Conservation (phyloP, 1,284 basidiomycete species). For the Abortiporus biennis region DNA sequence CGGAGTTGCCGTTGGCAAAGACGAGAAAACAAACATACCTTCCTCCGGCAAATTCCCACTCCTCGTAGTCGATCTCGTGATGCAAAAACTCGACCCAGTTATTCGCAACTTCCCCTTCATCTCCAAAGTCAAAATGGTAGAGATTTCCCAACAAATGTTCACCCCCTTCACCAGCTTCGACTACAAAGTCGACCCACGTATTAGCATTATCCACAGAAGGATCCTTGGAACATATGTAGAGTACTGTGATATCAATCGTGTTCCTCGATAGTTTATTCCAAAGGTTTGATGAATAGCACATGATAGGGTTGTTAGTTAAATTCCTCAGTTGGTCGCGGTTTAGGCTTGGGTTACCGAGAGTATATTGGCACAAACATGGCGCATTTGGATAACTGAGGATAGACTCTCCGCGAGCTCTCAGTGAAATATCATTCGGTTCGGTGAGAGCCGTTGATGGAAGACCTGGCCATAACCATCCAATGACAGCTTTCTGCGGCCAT, state of each 20-base stretch:
- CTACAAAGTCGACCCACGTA: slow-evolving; percentile 1
- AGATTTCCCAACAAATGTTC: slow-evolving; percentile 10
- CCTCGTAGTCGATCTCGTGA: slow-evolving; percentile 3
- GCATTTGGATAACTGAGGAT: slow-evolving; percentile 1
- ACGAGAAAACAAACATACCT: background rate
- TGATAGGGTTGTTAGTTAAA: slow-evolving; percentile 4
- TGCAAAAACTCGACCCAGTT: slow-evolving; percentile 11
- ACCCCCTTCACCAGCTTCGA: slow-evolving; percentile 10
- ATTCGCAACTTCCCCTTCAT: slow-evolving; percentile 2
- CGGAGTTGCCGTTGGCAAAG: too few relatives aligned
- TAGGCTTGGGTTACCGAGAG: slow-evolving; percentile 1
- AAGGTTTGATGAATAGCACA: slow-evolving; percentile 2
- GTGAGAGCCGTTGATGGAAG: background rate
- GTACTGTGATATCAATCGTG: slow-evolving; percentile 9
- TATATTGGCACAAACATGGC: slow-evolving; percentile 3
- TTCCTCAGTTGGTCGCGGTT: background rate
- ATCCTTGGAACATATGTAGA: slow-evolving; percentile 7
- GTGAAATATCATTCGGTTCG: background rate
- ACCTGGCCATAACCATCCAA: slow-evolving; percentile 12
- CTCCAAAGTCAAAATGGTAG: slow-evolving; percentile 3
- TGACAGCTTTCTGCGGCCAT: slow-evolving; percentile 11
- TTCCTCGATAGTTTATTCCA: background rate
- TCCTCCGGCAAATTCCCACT: background rate
- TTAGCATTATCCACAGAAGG: background rate
- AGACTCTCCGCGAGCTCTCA: background rate